Base-by-base conservation (phyloP, 2,329 filamentous ascomycete genomes). In the Nothophaeocryptopus gaeumannii region DNA sequence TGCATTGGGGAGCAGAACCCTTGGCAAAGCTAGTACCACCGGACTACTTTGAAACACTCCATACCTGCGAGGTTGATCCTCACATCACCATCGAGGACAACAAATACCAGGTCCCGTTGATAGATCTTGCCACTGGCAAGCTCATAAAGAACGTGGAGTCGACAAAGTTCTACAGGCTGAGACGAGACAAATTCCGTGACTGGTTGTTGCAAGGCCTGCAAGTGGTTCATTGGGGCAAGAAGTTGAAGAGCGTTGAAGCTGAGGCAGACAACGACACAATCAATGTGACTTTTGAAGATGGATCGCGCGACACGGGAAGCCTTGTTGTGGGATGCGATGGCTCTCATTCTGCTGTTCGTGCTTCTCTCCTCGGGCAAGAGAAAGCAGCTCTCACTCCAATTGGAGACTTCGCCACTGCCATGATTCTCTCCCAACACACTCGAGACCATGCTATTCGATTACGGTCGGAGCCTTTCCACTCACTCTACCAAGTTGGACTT, bases 271-370 rank as follows among this genome's bases (percentile, higher is more conserved):
- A 51, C 26, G 33, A 39, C 9, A 51, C 35, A 34, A 53, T 59
- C 2, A 56, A 47, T 3, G 60, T 53, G 0, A 40, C 35, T 11
- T 63, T 63, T 35, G 29, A 44, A 12, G 55, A 62, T 36, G 54
- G 53, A 12, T 36, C 44, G 2, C 38, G 44, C 12, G 43, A 47
- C 20, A 60, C 33, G 13, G 61, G 58, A 5, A 54, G 48, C 5
- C 42, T 59, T 12, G n/a, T 62, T 11, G 45, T 61, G 9, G 61
- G 61, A 13, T 51, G 47, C 31, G 61, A 63, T 47, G 61, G 60
- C 2, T 40, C 54, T 9, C 52, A 53, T 10, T 63, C 61, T 5
- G 37, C 45, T 2, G 58, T 63, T 2, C 54, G 61, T n/a, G 34
- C 14, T 5, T 43, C 54, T 5, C 45, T 60, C 7, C 39, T 63